Base-by-base conservation (phyloP, 306 rosid genomes). In the Vigna nakashimae region DNA sequence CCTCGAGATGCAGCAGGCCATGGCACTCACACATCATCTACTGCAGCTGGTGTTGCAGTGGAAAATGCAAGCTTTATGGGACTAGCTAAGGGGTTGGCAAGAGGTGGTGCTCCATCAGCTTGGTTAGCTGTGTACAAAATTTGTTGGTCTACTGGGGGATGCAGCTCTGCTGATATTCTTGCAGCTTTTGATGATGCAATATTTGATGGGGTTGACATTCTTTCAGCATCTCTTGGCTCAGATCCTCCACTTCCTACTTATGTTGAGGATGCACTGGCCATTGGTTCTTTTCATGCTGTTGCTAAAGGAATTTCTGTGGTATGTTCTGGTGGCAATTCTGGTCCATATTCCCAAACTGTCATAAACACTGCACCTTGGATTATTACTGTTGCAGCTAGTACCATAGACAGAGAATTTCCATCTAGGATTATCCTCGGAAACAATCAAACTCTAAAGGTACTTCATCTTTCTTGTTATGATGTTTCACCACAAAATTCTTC, bases 171-270 rank as follows among this genome's bases (percentile, higher is more conserved):
- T 2, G 94, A 90, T 45, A 17, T 90, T 17, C 92, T 90, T 59
- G 92, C 92, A 7, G 94, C 94, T 24, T 88, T 90, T 73, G 94
- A 86, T 43, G 91, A 88, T 62, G 94, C 94, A 51, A 82, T 86
- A 43, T 65, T 28, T 67, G 94, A 90, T 65, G 89, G 90, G 1
- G 91, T 90, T 2, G 84, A 88, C 60, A 64, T 90, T 71, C 74
- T 90, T 56, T 90, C 90, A 5, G 82, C 48, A 9, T 90, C 91
- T 73, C 84, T 90, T 8, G 92, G 95, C 13, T 81, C 91, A 11
- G 9, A 50, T 16, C 88, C 90, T 65, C 94, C 92, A 43, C 89
- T 84, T 40, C 67, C 85, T 43, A 76, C 83, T 60, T 88, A 88
- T 69, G 79, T 88, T 38, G 83, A 88, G 12, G 94, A 90, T 79